Conservation (phyloP, 106 monocot genomes). For the Triglochin maritima region DNA sequence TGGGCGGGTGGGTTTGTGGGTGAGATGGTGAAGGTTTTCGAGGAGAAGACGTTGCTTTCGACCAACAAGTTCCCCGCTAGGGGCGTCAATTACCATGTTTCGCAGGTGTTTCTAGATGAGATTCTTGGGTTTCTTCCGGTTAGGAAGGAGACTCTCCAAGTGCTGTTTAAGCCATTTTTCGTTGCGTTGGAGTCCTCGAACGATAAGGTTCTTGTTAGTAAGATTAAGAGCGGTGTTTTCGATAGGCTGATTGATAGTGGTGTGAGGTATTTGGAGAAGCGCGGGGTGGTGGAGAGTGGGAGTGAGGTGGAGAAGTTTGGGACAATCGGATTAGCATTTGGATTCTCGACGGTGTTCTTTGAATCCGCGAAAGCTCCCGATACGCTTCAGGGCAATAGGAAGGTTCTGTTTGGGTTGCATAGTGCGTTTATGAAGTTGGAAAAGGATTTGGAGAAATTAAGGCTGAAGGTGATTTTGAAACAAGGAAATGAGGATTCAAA, state of each 20-base stretch:
- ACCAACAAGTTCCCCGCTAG: slow-evolving; percentile 34
- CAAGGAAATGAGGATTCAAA: slow-evolving; percentile 4
- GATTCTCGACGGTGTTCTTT: slow-evolving; percentile 50
- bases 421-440: slow-evolving; percentile 64
- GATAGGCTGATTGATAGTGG: slow-evolving; percentile 36
- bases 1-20: slow-evolving; percentile 35
- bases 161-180: slow-evolving; percentile 47
- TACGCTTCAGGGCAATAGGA: slow-evolving; percentile 62
- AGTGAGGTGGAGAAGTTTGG: slow-evolving; percentile 47
- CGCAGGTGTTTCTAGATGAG: slow-evolving; percentile 89
- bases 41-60: slow-evolving; percentile 43
- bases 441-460: slow-evolving; percentile 56
- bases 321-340: slow-evolving; percentile 39
- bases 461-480: slow-evolving; percentile 29
- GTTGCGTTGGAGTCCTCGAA: slow-evolving; percentile 36
- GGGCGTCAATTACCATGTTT: slow-evolving; percentile 72
- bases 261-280: slow-evolving; percentile 27
- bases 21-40: slow-evolving; percentile 22
- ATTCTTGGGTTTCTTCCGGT: slow-evolving; percentile 42
- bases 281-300: slow-evolving; percentile 15
- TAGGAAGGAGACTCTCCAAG: slow-evolving; percentile 16
- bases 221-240: slow-evolving; percentile 65
- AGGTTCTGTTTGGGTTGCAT: slow-evolving; percentile 47
- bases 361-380: slow-evolving; percentile 40
- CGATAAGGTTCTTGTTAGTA: slow-evolving; percentile 58